Evolutionary conservation across 1,284 basidiomycete genomes (phyloP), one percentile per base, ranked within the genome.

Genomic region (Austroboletus niveus): DNA sequence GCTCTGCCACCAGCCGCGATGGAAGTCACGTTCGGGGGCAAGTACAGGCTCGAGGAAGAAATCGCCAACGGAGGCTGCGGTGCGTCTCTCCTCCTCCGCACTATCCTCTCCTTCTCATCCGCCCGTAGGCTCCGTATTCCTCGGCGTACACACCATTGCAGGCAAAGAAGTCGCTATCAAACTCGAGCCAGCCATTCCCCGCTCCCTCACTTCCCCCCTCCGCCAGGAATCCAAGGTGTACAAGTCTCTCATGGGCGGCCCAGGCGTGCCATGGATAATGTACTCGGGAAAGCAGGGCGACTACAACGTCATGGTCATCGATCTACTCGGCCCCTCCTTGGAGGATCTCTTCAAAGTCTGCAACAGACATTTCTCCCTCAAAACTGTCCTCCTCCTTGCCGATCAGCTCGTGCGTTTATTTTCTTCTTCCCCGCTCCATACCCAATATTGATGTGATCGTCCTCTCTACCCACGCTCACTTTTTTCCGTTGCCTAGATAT

Each of bases 141-240:
- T 94, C 58, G 94, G 94, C 54, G 90, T 95, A 47, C 95, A 98
- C 76, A 94, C 93, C 63, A 83, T 97, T 62, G 94, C 93, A 8
- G 94, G 94, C 60, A 95, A 98, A 67, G 93, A 95, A 71, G 94
- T 98, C 40, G 94, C 93, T 56, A 97, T 98, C 77, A 98, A 98
- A 75, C 82, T 98, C 52, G 94, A 98, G 72, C 92, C 92, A 12
- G 89, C 89, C 65, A 79, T 89, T 61, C 80, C 88, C 15, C 70
- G 61, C 46, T 58, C 66, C 14, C 64, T 66, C 49, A 65, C 62
- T 7, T 72, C 70, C 31, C 94, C 94, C 49, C 82, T 97, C 62
- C 90, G 92, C 72, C 94, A 96, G 66, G 94, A 98, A 69, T 89
- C 83, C 42, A 90, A 90, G 70, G 89, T 94, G 36, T 92, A 94